phyloP scores from a whole-genome alignment of 495 filamentous ascomycete species.

The Penicillium roqueforti region DNA sequence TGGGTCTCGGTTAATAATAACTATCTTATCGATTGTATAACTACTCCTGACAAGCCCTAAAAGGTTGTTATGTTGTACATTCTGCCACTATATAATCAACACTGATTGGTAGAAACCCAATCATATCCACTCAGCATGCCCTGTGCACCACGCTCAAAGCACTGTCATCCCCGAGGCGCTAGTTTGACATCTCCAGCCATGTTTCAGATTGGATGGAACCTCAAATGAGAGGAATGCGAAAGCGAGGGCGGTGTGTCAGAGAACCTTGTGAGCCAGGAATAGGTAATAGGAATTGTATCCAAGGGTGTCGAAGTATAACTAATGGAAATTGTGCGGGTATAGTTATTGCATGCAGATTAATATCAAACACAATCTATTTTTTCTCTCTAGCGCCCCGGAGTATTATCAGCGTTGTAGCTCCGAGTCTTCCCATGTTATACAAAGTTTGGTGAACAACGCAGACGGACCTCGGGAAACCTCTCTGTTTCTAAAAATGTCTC shows the following conservation, averaged over 20 bases:
- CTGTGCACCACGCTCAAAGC: neutral
- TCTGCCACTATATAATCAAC: neutral
- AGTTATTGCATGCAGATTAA: too few species aligned
- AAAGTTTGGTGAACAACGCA: neutral
- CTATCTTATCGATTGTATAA: too few species aligned
- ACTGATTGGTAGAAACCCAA: neutral
- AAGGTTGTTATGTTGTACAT: too few species aligned
- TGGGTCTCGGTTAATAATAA: too few species aligned
- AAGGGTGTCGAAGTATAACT: too few species aligned
- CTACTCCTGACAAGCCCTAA: too few species aligned
- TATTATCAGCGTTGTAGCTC: slow-evolving; percentile 1
- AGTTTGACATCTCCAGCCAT: slow-evolving; percentile 22
- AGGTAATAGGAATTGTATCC: neutral
- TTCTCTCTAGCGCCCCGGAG: neutral
- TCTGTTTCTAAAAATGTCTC: slow-evolving; percentile 3
- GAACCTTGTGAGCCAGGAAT: too few species aligned
- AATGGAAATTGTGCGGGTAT: too few species aligned
- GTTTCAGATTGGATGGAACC: slow-evolving; percentile 26
- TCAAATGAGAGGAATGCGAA: neutral
- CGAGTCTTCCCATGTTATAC: slow-evolving; percentile 8
- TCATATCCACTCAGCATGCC: neutral
- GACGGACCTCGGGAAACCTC: neutral
- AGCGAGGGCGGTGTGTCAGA: neutral
- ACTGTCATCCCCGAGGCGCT: slow-evolving; percentile 14
- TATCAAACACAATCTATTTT: neutral